Evolutionary conservation across 2,329 filamentous ascomycete species (phyloP), one percentile per base, ranked within the genome.

Genomic region (Cordyceps fumosorosea): DNA sequence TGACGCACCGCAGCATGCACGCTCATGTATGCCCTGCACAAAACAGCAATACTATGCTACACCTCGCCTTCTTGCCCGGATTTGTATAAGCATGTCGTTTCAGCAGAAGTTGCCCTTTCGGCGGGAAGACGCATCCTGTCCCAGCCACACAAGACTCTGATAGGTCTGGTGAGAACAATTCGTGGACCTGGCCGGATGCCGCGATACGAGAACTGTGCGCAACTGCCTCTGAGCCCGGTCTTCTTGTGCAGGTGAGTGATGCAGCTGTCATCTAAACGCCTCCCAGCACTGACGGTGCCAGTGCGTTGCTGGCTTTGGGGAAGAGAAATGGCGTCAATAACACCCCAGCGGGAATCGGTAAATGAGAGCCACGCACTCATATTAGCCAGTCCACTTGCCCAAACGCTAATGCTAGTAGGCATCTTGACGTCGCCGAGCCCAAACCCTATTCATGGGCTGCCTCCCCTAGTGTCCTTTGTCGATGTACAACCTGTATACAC

Each of bases 21-120:
- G 22, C 56, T 40, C 32, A 45, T 42, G 14, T 29, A n/a, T 42
- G 45, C n/a, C 52, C 20, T 59, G 47, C 47, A 59, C 47, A 20
- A 47, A 29, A 14, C 56, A 42, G 37, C 16, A 32, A 16, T 59
- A 29, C 34, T 51, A n/a, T 44, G 47, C 37, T 44, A 45, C 29
- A 1, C 26, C 14, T 60, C 48, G 48, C 57, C 22, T 52, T 40
- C 8, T 45, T 53, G 7, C 16, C 50, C 48, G 10, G 14, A 45
- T 60, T 45, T 53, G 48, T 45, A 44, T 45, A 60, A 53, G 50
- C 47, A 50, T 24, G 22, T 26, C 16, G 56, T 58, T 58, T 58
- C 56, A 42, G 45, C 47, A 42, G 40, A n/a, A 44, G 2, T 8
- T 44, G 40, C 29, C 2, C 3, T 58, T 32, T 42, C 16, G 10